Evolutionary conservation across 129 eudicot species (phyloP).

Genomic region (Smallanthus sonchifolius): DNA sequence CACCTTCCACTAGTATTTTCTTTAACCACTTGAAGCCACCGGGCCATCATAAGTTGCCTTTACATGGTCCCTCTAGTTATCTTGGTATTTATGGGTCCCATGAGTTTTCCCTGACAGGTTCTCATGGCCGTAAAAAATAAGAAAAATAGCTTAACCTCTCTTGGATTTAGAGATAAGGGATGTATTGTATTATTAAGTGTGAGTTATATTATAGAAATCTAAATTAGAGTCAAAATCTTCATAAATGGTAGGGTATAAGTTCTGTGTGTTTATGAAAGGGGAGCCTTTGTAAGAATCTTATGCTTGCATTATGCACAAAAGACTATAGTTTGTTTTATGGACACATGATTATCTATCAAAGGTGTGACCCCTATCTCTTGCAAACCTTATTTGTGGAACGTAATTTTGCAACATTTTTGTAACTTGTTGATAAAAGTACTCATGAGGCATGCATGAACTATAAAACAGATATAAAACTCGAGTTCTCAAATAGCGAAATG

Average conservation of each 20-base stretch:
- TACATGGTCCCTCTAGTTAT: not conserved
- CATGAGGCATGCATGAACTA: constrained; percentile 5
- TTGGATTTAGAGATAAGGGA: not conserved
- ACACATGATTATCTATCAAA: not conserved
- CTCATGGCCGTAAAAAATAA: not conserved
- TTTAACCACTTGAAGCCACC: not conserved
- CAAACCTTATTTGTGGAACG: not conserved
- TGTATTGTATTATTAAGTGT: not conserved
- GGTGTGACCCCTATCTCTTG: not conserved
- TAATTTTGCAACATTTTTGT: not conserved
- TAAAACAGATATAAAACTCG: constrained; percentile 35
- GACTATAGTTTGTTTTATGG: not conserved
- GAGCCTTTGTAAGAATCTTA: not conserved
- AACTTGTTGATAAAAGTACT: not conserved
- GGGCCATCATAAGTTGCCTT: not conserved
- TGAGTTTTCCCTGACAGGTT: not conserved
- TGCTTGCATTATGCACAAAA: not conserved
- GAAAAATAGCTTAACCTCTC: not conserved
- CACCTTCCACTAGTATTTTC: not conserved
- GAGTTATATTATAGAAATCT: not conserved
- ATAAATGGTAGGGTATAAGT: not conserved
- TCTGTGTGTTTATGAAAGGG: not conserved
- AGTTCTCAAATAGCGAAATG: constrained; percentile 29
- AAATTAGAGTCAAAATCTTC: not conserved
- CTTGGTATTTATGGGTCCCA: not conserved